Evolutionary conservation across 352 stramenopile species (phyloP), one percentile per base, ranked within the genome.

Genomic region (Pythium periplocum): DNA sequence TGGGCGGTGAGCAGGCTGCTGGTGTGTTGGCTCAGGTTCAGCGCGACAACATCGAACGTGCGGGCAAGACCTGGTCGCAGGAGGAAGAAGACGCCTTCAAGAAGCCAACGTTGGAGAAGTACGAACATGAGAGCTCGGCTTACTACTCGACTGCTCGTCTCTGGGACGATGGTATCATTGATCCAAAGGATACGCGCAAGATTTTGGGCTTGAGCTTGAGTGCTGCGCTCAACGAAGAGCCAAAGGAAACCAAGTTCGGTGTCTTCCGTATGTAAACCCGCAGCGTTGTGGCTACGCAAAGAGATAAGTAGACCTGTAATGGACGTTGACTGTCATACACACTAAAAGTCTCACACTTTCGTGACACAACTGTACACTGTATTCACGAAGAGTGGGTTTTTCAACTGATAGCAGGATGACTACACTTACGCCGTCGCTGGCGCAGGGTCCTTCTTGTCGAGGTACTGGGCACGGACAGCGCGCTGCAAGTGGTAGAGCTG

Each of bases 91-190:
- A 73, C n/a, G 74, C 68, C 30, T 98, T 99, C 68, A 97, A 98
- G 73, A 66, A 93, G 57, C 95, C 95, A 11, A 97, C 98, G 47
- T 66, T 98, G 8, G 89, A 98, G 57, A 98, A 98, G 70, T 99
- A 98, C 61, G 92, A 98, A 40, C 57, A 71, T 43, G 95, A 99
- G 67, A 96, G 89, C 52, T 96, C 84, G 17, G 79, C 93, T 4
- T 98, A 98, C 61, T 99, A 95, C 72, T 97, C 90, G 34, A 98
- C 88, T 11, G 95, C 96, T 4, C 82, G 96, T 33, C 75, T 99
- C 33, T 99, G 96, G 96, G 97, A 99, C 69, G 97, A 99, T 73
- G 97, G 97, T 34, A 96, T 99, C 45, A 99, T 99, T 62, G 84
- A 98, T 52, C 93, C 97, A 2, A 90, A 90, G 57, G 90, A 99